Conservation (phyloP, 139 green algal species). For the Ulvella scutata region DNA sequence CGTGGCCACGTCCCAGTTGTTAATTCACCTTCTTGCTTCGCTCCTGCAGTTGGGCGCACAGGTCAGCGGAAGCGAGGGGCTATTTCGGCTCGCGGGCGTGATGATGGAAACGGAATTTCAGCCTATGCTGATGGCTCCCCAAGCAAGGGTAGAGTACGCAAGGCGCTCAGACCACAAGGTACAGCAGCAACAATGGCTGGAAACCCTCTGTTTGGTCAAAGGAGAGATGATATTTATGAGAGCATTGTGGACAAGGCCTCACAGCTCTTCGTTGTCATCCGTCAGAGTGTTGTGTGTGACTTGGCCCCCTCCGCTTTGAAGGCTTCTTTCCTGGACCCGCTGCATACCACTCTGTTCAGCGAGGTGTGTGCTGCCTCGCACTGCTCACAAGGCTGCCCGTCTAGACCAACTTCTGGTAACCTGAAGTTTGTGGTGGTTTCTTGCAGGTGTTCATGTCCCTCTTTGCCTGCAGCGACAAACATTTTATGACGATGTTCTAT, state of each 20-base stretch:
- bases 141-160: constrained; percentile 7
- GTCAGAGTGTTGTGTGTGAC: constrained; percentile 6
- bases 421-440: not conserved
- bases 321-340: constrained; percentile 64
- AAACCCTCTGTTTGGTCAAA: constrained; percentile 9
- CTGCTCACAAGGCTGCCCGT: constrained; percentile 48
- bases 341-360: constrained; percentile 27
- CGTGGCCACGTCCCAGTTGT: no score
- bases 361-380: constrained; percentile 39
- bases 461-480: not conserved
- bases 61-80: no score
- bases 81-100: no score
- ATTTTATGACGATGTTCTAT: not conserved
- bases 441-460: not conserved
- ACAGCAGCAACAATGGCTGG: not conserved
- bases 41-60: no score
- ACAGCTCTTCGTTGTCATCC: constrained; percentile 24
- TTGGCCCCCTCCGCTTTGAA: constrained; percentile 59
- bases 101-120: not conserved
- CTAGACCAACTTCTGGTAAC: no score
- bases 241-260: constrained; percentile 15
- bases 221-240: constrained; percentile 9
- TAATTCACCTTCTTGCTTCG: no score
- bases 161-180: not conserved
- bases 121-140: not conserved